Evolutionary conservation across 306 rosid genomes (phyloP).

Genomic region (Cicer bijugum): DNA sequence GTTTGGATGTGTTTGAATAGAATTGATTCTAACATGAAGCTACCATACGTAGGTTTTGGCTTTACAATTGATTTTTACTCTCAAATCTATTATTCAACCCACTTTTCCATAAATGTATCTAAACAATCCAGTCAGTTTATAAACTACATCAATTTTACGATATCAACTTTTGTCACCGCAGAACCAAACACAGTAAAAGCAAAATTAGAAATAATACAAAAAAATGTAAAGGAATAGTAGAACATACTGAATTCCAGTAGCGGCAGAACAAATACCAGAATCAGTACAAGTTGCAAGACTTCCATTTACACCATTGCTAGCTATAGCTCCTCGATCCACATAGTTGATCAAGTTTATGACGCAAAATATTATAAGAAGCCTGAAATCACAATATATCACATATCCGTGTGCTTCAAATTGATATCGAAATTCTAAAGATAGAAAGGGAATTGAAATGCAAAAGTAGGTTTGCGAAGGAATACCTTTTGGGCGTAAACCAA

Average conservation of each 20-base stretch:
- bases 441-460: not conserved
- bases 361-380: conserved; percentile 75
- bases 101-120: no score
- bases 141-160: no score
- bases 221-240: conserved; percentile 10
- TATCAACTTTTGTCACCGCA: no score
- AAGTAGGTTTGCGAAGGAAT: not conserved
- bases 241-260: conserved; percentile 89
- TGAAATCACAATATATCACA: conserved; percentile 39
- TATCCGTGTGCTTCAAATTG: not conserved
- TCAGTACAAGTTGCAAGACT: conserved; percentile 63
- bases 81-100: no score
- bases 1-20: no score
- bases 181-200: not conserved
- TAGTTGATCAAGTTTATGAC: conserved; percentile 72
- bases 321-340: conserved; percentile 89
- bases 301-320: conserved; percentile 93
- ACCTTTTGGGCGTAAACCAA: conserved; percentile 60
- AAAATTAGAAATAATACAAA: not conserved
- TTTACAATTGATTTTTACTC: no score
- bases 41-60: no score
- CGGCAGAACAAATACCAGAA: conserved; percentile 75
- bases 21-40: no score
- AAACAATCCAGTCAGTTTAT: not conserved
- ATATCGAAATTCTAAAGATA: not conserved